Evolutionary conservation across 1,284 basidiomycete species (phyloP).

Genomic region (Marasmius fiardii): DNA sequence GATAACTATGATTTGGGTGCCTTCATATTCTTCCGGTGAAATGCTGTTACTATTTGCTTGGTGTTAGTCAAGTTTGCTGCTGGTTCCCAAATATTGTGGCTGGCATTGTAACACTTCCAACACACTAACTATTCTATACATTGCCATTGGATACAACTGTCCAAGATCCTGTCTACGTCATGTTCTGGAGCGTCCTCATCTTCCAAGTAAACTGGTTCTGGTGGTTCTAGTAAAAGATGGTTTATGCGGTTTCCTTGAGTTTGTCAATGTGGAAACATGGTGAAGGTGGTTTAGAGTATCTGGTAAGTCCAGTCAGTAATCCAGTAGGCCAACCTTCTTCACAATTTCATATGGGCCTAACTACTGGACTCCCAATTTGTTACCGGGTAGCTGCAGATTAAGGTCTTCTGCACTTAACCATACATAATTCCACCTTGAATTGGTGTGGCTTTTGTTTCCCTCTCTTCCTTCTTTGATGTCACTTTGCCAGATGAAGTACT

Average conservation of each 20-base stretch:
- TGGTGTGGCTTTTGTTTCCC: too few relatives aligned
- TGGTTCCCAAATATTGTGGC: too few relatives aligned
- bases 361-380: constrained; percentile 5
- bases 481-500: neutral
- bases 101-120: too few relatives aligned
- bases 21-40: too few relatives aligned
- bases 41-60: too few relatives aligned
- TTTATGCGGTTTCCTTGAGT: constrained; percentile 11
- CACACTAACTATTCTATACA: too few relatives aligned
- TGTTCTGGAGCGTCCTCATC: constrained; percentile 6
- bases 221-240: neutral
- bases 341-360: constrained; percentile 33
- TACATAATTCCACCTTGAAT: too few relatives aligned
- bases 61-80: too few relatives aligned
- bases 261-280: constrained; percentile 36
- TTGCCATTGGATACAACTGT: too few relatives aligned
- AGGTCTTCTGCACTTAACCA: constrained; percentile 4
- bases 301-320: constrained; percentile 31
- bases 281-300: constrained; percentile 25
- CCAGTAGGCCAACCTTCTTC: constrained; percentile 19
- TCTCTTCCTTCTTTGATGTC: neutral
- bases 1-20: too few relatives aligned
- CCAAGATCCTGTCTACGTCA: too few relatives aligned
- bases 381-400: neutral
- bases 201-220: neutral